Evolutionary conservation across 169 alveolate species (phyloP), one percentile per base, ranked within the genome.

Genomic region (Cyclospora cayetanensis): DNA sequence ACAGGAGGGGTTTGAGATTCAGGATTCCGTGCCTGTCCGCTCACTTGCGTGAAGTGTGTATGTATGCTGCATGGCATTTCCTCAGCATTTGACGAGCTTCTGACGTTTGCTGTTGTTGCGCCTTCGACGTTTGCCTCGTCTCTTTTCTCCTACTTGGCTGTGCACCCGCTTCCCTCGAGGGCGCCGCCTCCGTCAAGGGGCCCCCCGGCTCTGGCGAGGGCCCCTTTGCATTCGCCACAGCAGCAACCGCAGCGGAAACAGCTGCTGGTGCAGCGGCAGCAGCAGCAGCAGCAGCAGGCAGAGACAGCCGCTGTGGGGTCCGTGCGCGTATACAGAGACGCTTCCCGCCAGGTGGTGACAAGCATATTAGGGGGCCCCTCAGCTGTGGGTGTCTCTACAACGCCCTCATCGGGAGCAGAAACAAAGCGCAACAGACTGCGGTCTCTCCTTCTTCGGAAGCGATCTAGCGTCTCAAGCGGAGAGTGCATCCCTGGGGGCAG

Each of bases 241-340:
- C 31, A 63, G 1, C 31, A 63, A 63, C 25, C 68, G 5, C 74
- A 63, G 74, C 25, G 12, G 12, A 34, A 7, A 4, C 80, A 68
- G 50, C 52, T 34, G 80, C 80, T 34, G 80, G 52, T 34, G 50
- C 80, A 68, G 80, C 80, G 7, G 50, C 52, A 18, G 80, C 80
- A 68, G 50, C 80, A 68, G 80, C 80, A 68, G 50, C 80, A 68
- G 80, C 80, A 68, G 80, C 80, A 68, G 80, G 50, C 80, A 68
- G 80, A 42, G 35, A 39, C 80, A 68, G 80, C 80, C 3, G 80
- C 80, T 34, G 80, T n/a, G n/a, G n/a, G n/a, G n/a, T n/a, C n/a
- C n/a, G n/a, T n/a, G n/a, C n/a, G n/a, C n/a, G n/a, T n/a, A n/a
- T n/a, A n/a, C n/a, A n/a, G n/a, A n/a, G n/a, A n/a, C n/a, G n/a